Conservation (phyloP, 805 yeast genomes). For the Ogataea minuta region DNA sequence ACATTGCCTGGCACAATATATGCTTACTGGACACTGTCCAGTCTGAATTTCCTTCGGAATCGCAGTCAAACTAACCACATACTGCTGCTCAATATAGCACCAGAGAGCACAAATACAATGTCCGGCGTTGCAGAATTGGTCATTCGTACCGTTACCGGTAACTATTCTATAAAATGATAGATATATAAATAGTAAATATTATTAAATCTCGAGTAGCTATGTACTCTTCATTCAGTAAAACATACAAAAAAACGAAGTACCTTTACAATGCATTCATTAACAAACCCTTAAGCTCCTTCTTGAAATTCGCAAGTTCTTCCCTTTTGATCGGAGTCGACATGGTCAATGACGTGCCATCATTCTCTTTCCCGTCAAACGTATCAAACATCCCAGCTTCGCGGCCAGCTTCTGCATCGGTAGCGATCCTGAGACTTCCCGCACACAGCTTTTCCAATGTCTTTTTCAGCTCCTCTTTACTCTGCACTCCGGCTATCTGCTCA, state of each 20-base stretch:
- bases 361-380: conserved; percentile 10
- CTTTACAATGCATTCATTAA: conserved; percentile 17
- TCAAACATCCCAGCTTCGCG: conserved; percentile 2
- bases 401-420: neutral
- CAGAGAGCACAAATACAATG: neutral
- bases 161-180: neutral
- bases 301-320: conserved; percentile 17
- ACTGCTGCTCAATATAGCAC: neutral
- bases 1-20: neutral
- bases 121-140: neutral
- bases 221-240: neutral
- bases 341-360: conserved; percentile 12
- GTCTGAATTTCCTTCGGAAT: neutral
- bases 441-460: conserved; percentile 20
- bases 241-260: conserved; percentile 8
- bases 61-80: neutral
- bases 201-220: conserved; percentile 2
- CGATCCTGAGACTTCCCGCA: conserved; percentile 4
- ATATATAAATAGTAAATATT: neutral
- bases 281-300: conserved; percentile 20
- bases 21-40: neutral
- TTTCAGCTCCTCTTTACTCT: conserved; percentile 20
- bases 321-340: conserved; percentile 24
- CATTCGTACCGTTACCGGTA: conserved; percentile 1
- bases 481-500: conserved; percentile 10